These are phyloP conservation scores for Rhizopus arrhizus DNA, from an alignment of 371 early-diverging fungal species.

Conservation along the genomic window DNA sequence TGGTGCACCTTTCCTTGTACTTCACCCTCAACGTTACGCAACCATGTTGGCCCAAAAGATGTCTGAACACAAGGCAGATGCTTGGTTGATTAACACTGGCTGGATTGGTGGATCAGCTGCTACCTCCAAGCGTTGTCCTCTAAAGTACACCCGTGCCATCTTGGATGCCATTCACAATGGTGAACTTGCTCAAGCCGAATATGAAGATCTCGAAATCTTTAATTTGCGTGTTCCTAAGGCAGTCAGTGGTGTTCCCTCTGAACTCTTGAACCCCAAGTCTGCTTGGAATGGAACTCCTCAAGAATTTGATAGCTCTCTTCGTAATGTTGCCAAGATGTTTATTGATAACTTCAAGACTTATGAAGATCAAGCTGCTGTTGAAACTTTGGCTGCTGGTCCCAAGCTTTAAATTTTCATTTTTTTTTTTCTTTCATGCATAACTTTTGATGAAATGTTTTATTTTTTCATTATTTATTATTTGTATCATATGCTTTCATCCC, in stretches of 20 bases:
- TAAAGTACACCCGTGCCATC: slow-evolving; percentile 96
- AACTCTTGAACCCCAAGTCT: slow-evolving; percentile 85
- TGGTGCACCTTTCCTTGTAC: slow-evolving; percentile 96
- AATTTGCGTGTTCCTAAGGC: slow-evolving; percentile 83
- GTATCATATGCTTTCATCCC: slow-evolving; percentile 1
- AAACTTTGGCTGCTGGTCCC: slow-evolving; percentile 81
- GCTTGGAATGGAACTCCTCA: slow-evolving; percentile 79
- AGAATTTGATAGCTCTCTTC: slow-evolving; percentile 67
- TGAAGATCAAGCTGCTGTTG: slow-evolving; percentile 77
- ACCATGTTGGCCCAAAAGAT: slow-evolving; percentile 96
- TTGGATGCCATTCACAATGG: slow-evolving; percentile 96
- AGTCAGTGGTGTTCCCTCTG: slow-evolving; percentile 77
- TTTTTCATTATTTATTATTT: not conserved
- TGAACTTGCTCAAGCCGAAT: slow-evolving; percentile 82
- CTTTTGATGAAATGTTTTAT: not conserved
- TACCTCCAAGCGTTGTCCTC: slow-evolving; percentile 87
- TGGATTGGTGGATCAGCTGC: slow-evolving; percentile 96
- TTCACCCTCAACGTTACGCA: slow-evolving; percentile 96
- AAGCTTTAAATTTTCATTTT: slow-evolving; percentile 22
- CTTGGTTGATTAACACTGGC: slow-evolving; percentile 98
- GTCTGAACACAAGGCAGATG: slow-evolving; percentile 83
- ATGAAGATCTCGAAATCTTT: slow-evolving; percentile 81
- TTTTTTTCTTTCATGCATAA: not conserved
- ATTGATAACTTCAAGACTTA: slow-evolving; percentile 88
- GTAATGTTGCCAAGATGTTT: slow-evolving; percentile 84